Conservation (phyloP, 106 monocot species). For the Phalaenopsis aphrodite region DNA sequence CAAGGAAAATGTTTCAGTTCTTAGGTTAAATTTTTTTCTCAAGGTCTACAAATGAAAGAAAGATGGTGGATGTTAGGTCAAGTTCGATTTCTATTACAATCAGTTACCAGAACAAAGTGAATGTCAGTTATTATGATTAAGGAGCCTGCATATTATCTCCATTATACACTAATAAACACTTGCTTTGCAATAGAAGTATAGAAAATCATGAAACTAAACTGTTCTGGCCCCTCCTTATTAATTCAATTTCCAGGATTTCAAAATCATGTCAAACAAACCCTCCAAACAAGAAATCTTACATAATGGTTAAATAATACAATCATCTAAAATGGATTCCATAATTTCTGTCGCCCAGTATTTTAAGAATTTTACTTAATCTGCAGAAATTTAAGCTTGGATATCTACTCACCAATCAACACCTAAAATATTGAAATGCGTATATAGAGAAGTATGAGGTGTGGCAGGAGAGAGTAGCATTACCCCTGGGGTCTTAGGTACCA, state of each 20-base stretch:
- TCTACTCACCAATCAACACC: neutral
- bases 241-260: neutral
- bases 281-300: neutral
- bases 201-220: neutral
- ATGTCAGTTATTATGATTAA: neutral
- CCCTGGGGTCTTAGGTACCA: constrained; percentile 63
- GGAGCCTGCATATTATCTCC: neutral
- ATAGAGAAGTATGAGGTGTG: neutral
- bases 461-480: constrained; percentile 20
- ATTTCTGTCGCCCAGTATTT: neutral
- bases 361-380: neutral
- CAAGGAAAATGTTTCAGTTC: neutral
- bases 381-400: neutral
- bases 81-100: neutral
- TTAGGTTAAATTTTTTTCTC: neutral
- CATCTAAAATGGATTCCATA: neutral
- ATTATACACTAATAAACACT: neutral
- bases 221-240: neutral
- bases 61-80: neutral
- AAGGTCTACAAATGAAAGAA: neutral
- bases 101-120: neutral
- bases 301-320: neutral
- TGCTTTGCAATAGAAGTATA: neutral
- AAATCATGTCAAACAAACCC: neutral
- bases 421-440: neutral